phyloP scores from a whole-genome alignment of 306 rosid genomes.

The Astragalus membranaceus region DNA sequence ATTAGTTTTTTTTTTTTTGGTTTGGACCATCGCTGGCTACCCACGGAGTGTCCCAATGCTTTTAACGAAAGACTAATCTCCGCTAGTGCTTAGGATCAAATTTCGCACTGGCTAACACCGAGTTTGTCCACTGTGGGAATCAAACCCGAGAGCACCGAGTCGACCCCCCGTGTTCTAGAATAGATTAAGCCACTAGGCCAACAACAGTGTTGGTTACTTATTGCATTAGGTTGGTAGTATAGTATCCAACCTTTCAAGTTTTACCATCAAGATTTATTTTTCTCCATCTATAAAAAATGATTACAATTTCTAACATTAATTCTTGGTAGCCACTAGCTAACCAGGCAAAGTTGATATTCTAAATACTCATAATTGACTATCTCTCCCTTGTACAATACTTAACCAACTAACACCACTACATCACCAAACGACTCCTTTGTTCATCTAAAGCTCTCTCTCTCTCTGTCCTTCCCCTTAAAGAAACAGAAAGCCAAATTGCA shows the following conservation, averaged over 20 bases:
- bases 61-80: no score
- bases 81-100: no score
- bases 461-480: slow-evolving; percentile 87
- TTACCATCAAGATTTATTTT: neutral
- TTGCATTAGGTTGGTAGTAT: neutral
- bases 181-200: no score
- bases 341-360: slow-evolving; percentile 41
- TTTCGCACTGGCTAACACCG: no score
- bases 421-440: slow-evolving; percentile 55
- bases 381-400: slow-evolving; percentile 82
- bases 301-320: slow-evolving; percentile 13
- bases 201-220: no score
- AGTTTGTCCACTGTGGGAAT: no score
- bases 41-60: no score
- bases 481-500: slow-evolving; percentile 65
- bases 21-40: no score
- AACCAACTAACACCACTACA: slow-evolving; percentile 84
- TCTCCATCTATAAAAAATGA: neutral
- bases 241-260: slow-evolving; percentile 11
- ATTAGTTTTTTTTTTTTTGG: no score
- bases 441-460: slow-evolving; percentile 15
- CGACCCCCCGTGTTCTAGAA: no score
- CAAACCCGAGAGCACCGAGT: no score
- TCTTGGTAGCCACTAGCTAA: slow-evolving; percentile 18
- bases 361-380: slow-evolving; percentile 54